Percentiles rank a stretch among this genome's conserved stretches.
Evolutionary conservation across 129 eudicot species (phyloP).

Genomic region (Chrysanthemum makinoi): DNA sequence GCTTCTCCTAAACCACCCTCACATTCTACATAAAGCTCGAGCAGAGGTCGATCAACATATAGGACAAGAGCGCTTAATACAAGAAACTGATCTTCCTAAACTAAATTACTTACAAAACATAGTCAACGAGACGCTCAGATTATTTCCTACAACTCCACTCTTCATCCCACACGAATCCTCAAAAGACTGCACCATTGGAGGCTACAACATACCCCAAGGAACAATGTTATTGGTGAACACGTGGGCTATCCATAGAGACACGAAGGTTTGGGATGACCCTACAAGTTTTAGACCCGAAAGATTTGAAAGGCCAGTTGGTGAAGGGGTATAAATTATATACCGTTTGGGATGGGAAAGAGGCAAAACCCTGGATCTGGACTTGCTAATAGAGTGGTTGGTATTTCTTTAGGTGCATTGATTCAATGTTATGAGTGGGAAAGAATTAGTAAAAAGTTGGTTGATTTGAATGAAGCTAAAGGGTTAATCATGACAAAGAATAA

Average conservation of each 20-base stretch:
- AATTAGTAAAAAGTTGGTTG: slow-evolving; percentile 30
- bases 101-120: slow-evolving; percentile 42
- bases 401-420: slow-evolving; percentile 41
- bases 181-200: slow-evolving; percentile 35
- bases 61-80: slow-evolving; percentile 30
- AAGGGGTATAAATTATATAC: slow-evolving; percentile 41
- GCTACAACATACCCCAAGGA: slow-evolving; percentile 39
- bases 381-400: slow-evolving; percentile 32
- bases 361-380: slow-evolving; percentile 48
- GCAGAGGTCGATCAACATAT: slow-evolving; percentile 40
- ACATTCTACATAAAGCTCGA: slow-evolving; percentile 32
- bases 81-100: slow-evolving; percentile 40
- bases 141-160: slow-evolving; percentile 50
- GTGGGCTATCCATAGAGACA: slow-evolving; percentile 50
- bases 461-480: slow-evolving; percentile 34
- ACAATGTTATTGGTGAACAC: slow-evolving; percentile 47
- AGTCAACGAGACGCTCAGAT: slow-evolving; percentile 41
- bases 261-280: slow-evolving; percentile 50
- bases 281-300: slow-evolving; percentile 46
- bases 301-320: slow-evolving; percentile 31
- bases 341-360: slow-evolving; percentile 48
- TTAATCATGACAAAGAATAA: slow-evolving; percentile 41
- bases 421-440: slow-evolving; percentile 64
- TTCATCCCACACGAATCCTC: slow-evolving; percentile 47
- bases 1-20: slow-evolving; percentile 46